Conservation (phyloP, 176 grass and related monocot genomes). For the Rhynchospora pubera region DNA sequence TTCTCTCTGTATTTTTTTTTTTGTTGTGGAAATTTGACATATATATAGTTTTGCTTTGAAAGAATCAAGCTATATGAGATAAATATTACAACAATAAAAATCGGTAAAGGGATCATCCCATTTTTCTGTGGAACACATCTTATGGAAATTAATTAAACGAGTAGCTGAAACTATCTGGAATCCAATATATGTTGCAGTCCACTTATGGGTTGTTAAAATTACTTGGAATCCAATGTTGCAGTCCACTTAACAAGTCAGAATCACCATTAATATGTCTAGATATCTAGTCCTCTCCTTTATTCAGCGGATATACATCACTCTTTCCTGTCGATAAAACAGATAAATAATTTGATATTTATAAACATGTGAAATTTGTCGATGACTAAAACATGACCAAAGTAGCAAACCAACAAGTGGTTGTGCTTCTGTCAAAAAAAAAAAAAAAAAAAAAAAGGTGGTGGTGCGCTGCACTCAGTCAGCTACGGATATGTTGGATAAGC, state of each 20-base stretch:
- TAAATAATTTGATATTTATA: not conserved
- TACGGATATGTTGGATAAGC: not conserved
- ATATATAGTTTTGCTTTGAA: not conserved
- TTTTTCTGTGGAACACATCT: not conserved
- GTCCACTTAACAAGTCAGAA: conserved; percentile 2
- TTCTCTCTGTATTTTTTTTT: not conserved
- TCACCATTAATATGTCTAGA: not conserved
- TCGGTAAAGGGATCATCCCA: not conserved
- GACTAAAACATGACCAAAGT: not conserved
- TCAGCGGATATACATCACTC: not conserved
- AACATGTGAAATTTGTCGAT: not conserved
- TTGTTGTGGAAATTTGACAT: not conserved
- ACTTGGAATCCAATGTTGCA: not conserved
- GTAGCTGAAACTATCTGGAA: not conserved
- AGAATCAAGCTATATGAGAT: not conserved
- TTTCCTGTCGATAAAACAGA: not conserved
- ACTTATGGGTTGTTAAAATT: too few relatives aligned
- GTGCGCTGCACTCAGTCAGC: not conserved
- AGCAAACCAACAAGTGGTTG: not conserved
- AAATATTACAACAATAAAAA: not conserved
- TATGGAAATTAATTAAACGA: not conserved
- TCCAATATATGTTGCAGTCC: not conserved
- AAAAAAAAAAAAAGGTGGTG: too few relatives aligned
- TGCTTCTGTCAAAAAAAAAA: not conserved
- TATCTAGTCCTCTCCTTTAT: not conserved